Evolutionary conservation across 441 rosid genomes (phyloP).

Genomic region (Euphorbia schlechtendalii): DNA sequence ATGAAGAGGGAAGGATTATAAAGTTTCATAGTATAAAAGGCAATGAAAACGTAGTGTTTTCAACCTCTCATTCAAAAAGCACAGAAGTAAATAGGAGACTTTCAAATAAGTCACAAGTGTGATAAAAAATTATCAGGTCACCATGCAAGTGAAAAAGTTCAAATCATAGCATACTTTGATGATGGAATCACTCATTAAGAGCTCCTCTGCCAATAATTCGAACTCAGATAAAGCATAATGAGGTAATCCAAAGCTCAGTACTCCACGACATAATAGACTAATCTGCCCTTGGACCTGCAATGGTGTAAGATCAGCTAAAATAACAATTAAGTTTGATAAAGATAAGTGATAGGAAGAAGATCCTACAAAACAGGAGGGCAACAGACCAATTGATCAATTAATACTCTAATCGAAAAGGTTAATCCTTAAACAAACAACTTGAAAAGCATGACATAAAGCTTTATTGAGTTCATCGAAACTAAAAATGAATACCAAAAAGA

Average conservation of each 20-base stretch:
- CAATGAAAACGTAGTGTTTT: background rate
- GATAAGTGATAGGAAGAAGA: background rate
- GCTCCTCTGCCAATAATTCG: slow-evolving; percentile 95
- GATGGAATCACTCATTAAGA: slow-evolving; percentile 93
- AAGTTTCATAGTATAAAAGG: background rate
- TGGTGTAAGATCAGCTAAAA: slow-evolving; percentile 15
- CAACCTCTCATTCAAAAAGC: background rate
- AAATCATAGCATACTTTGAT: slow-evolving; percentile 55
- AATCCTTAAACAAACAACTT: background rate
- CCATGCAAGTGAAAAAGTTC: slow-evolving; percentile 3
- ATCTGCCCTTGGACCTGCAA: slow-evolving; percentile 94
- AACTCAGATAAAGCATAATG: slow-evolving; percentile 92
- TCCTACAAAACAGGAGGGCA: background rate
- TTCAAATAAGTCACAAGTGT: slow-evolving; percentile 1
- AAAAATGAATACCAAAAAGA: background rate
- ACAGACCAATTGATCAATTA: background rate
- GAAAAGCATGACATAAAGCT: slow-evolving; percentile 6
- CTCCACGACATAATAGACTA: slow-evolving; percentile 64
- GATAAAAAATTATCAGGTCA: slow-evolving; percentile 3
- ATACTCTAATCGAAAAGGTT: background rate
- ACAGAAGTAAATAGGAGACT: background rate
- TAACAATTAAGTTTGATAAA: background rate
- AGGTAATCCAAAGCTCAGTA: slow-evolving; percentile 86
- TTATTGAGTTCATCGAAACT: background rate
- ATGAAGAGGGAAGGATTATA: background rate